Conservation (phyloP, 768 basidiomycete genomes). For the Symmetrospora coprosmae region DNA sequence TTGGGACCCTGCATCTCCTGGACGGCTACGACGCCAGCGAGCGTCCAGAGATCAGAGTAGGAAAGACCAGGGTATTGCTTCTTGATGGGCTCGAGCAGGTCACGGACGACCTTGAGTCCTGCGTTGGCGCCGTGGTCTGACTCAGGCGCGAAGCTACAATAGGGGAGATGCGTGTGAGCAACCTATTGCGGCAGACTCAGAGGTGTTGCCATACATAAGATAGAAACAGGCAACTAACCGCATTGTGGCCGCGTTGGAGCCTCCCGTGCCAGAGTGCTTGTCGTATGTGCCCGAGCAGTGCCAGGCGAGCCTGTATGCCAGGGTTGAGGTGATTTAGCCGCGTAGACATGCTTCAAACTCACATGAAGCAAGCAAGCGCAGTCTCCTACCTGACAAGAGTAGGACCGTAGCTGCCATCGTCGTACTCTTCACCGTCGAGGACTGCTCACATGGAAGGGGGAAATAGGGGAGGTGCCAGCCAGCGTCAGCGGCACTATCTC, state of each 20-base stretch:
- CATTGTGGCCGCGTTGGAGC: slow-evolving; percentile 90
- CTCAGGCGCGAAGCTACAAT: slow-evolving; percentile 87
- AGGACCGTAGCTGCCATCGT: slow-evolving; percentile 64
- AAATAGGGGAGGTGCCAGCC: neutral
- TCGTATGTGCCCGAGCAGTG: slow-evolving; percentile 30
- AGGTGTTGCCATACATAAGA: no score
- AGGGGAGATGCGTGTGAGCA: no score
- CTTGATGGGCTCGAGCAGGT: slow-evolving; percentile 66
- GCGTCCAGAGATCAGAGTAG: slow-evolving; percentile 43
- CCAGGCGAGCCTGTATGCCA: slow-evolving; percentile 27
- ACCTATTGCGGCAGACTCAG: no score
- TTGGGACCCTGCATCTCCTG: slow-evolving; percentile 84
- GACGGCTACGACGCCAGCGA: slow-evolving; percentile 78
- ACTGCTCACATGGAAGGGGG: neutral
- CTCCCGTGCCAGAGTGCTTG: slow-evolving; percentile 42
- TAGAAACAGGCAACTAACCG: no score
- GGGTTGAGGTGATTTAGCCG: neutral
- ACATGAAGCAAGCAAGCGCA: neutral
- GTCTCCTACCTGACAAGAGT: slow-evolving; percentile 26
- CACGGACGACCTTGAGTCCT: slow-evolving; percentile 66
- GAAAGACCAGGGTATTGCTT: slow-evolving; percentile 79
- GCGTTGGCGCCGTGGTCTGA: slow-evolving; percentile 56
- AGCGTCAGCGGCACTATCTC: neutral
- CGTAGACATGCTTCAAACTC: neutral
- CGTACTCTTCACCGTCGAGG: slow-evolving; percentile 50